A percentile compares a stretch with the other conserved stretches of the same genome.
Conservation (phyloP, 148 eudicot genomes). For the Chenopodium album region DNA sequence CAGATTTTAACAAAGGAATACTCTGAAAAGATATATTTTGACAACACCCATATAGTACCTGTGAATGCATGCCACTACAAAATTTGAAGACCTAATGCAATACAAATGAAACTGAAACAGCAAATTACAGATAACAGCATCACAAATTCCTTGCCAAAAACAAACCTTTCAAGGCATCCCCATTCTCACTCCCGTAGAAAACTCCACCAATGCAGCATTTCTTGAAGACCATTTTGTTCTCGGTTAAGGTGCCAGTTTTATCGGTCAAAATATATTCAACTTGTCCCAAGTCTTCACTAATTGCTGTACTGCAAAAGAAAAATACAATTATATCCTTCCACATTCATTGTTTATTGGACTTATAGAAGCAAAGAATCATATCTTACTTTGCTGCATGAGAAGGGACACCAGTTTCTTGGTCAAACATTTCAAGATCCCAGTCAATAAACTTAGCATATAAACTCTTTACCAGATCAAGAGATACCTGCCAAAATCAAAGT, state of each 20-base stretch:
- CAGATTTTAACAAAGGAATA: not conserved
- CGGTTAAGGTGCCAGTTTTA: slow-evolving; percentile 96
- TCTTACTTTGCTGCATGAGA: slow-evolving; percentile 88
- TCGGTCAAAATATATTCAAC: slow-evolving; percentile 98
- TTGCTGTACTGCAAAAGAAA: slow-evolving; percentile 92
- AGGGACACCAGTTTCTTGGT: slow-evolving; percentile 69
- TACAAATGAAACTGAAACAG: not conserved
- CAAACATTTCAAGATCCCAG: slow-evolving; percentile 95
- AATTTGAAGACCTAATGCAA: not conserved
- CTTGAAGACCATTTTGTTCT: slow-evolving; percentile 91
- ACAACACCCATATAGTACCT: not conserved
- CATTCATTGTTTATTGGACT: not conserved
- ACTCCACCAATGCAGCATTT: slow-evolving; percentile 80
- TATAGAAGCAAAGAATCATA: slow-evolving; percentile 14
- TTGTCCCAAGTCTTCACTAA: slow-evolving; percentile 99
- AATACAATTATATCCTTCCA: slow-evolving; percentile 8
- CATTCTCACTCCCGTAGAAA: slow-evolving; percentile 85
- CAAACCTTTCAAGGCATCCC: slow-evolving; percentile 91
- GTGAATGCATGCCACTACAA: not conserved
- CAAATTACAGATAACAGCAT: not conserved
- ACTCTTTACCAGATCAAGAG: slow-evolving; percentile 94
- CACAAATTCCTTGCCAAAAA: slow-evolving; percentile 8
- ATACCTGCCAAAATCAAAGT: slow-evolving; percentile 60
- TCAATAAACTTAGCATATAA: slow-evolving; percentile 96
- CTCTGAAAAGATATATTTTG: not conserved